These are phyloP conservation scores for Starmera amethionina DNA, from an alignment of 805 yeast species.

Conservation along the genomic window DNA sequence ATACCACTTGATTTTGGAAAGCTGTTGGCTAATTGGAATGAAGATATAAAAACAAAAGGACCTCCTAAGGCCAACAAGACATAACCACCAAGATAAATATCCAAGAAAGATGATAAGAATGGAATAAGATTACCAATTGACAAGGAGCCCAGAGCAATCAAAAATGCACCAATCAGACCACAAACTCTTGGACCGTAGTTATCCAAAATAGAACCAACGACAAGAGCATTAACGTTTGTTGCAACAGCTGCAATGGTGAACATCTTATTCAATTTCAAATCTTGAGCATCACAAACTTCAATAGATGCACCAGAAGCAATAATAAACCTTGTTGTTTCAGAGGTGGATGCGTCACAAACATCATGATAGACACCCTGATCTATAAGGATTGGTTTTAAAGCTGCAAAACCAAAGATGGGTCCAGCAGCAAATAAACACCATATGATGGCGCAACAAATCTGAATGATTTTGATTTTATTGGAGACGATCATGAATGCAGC, in stretches of 20 bases:
- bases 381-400: conserved; percentile 75
- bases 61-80: conserved; percentile 79
- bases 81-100: conserved; percentile 70
- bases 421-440: conserved; percentile 95
- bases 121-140: conserved; percentile 32
- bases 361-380: conserved; percentile 68
- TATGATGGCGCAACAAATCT: conserved; percentile 60
- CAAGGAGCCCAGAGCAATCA: conserved; percentile 48
- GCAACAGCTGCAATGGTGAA: conserved; percentile 82
- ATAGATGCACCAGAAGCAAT: conserved; percentile 1
- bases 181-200: conserved; percentile 70
- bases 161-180: conserved; percentile 61
- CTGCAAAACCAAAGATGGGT: conserved; percentile 92
- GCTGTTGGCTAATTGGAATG: conserved; percentile 82
- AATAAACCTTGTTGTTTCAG: neutral
- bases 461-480: conserved; percentile 19
- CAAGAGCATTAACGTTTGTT: conserved; percentile 73
- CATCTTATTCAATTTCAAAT: conserved; percentile 68
- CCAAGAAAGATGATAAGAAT: conserved; percentile 24
- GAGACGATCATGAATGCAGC: neutral
- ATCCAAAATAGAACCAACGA: conserved; percentile 77
- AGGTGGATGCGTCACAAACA: conserved; percentile 36
- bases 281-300: conserved; percentile 62
- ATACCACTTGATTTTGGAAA: conserved; percentile 80
- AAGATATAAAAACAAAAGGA: conserved; percentile 85